phyloP scores from a whole-genome alignment of 2,329 filamentous ascomycete genomes.

The Fusarium sp. region DNA sequence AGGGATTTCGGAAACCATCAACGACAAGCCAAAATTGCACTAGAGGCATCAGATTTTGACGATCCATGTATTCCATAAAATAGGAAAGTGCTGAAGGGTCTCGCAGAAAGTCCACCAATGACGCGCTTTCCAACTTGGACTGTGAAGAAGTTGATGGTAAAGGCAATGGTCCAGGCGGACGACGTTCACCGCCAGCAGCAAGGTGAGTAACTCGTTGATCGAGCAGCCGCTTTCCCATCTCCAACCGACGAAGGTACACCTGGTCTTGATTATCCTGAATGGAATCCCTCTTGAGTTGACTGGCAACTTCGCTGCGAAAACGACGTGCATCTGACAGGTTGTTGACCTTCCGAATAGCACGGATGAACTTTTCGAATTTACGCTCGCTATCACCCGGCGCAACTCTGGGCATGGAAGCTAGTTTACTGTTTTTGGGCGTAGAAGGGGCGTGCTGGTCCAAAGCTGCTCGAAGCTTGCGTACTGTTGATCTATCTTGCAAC shows the following conservation, averaged over 20 bases:
- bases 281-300: slow-evolving; percentile 88
- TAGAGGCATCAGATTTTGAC: slow-evolving; percentile 84
- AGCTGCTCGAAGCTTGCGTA: slow-evolving; percentile 89
- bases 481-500: slow-evolving; percentile 94
- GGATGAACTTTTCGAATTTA: slow-evolving; percentile 93
- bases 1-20: slow-evolving; percentile 92
- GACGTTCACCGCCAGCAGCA: slow-evolving; percentile 72
- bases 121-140: slow-evolving; percentile 79
- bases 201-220: slow-evolving; percentile 91
- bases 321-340: slow-evolving; percentile 93
- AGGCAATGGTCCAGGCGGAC: slow-evolving; percentile 46
- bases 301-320: slow-evolving; percentile 91
- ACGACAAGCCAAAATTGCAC: slow-evolving; percentile 99
- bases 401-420: slow-evolving; percentile 82
- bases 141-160: slow-evolving; percentile 50
- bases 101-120: slow-evolving; percentile 86
- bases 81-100: slow-evolving; percentile 93
- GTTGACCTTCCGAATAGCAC: slow-evolving; percentile 86
- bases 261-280: slow-evolving; percentile 83
- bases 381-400: slow-evolving; percentile 86
- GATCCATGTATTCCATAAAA: slow-evolving; percentile 99
- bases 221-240: slow-evolving; percentile 89
- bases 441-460: slow-evolving; percentile 93
- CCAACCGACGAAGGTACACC: slow-evolving; percentile 87
- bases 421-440: slow-evolving; percentile 73